These are phyloP conservation scores for Gnaphalium uliginosum DNA, from an alignment of 129 eudicot species.

Conservation along the genomic window DNA sequence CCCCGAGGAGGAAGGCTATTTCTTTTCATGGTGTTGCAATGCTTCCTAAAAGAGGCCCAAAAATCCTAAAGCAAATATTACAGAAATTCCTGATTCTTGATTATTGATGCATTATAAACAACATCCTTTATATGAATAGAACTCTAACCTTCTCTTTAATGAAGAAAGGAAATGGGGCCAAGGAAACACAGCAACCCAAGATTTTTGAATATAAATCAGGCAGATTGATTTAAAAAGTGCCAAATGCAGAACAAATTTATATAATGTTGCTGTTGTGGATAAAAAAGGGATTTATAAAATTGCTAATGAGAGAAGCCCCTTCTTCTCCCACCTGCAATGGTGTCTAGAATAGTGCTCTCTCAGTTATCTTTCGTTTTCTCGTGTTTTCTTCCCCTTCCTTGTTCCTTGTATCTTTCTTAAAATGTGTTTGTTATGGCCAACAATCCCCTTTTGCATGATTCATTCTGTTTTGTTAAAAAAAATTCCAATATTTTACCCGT, in stretches of 20 bases:
- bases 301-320: slow-evolving; percentile 42
- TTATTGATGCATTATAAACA: neutral
- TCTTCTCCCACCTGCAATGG: slow-evolving; percentile 36
- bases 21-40: slow-evolving; percentile 44
- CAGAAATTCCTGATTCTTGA: neutral
- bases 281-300: slow-evolving; percentile 27
- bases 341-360: slow-evolving; percentile 32
- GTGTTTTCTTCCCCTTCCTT: slow-evolving; percentile 9
- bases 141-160: slow-evolving; percentile 26
- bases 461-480: neutral
- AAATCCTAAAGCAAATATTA: slow-evolving; percentile 26
- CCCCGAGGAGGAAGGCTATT: slow-evolving; percentile 30
- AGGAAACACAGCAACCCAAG: slow-evolving; percentile 37
- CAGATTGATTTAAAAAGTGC: slow-evolving; percentile 13
- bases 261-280: neutral
- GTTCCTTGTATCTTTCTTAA: neutral
- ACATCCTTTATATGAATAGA: neutral
- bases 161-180: slow-evolving; percentile 40
- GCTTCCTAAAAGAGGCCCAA: slow-evolving; percentile 41
- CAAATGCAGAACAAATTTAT: neutral
- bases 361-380: slow-evolving; percentile 19
- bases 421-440: neutral
- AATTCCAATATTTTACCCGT: neutral
- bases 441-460: slow-evolving; percentile 1
- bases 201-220: slow-evolving; percentile 20